Percentiles rank a stretch among this genome's conserved stretches.
phyloP scores from a whole-genome alignment of 2,329 filamentous ascomycete species.

The Aspergillus sp. region DNA sequence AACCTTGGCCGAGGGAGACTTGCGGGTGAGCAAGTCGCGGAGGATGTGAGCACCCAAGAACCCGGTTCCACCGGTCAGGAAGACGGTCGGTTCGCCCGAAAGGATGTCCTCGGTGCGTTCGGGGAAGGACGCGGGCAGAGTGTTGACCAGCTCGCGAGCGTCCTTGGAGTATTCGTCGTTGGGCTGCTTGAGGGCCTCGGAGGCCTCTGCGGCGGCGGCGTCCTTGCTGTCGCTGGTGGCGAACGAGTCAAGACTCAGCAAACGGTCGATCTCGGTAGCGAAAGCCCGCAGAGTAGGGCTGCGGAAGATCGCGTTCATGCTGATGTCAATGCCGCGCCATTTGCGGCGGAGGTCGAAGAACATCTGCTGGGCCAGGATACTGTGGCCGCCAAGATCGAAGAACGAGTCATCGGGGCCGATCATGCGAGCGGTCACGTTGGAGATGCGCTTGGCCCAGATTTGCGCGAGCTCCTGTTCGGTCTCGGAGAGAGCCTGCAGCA shows the following conservation, averaged over 20 bases:
- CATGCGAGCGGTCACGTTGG: constrained; percentile 65
- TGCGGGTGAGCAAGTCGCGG: constrained; percentile 67
- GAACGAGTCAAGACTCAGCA: constrained; percentile 49
- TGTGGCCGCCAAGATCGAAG: constrained; percentile 79
- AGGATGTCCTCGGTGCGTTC: constrained; percentile 35
- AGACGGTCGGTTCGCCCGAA: constrained; percentile 56
- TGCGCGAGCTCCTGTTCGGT: constrained; percentile 68
- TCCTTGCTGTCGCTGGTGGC: constrained; percentile 40
- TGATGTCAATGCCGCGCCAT: constrained; percentile 63
- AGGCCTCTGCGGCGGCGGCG: constrained; percentile 43
- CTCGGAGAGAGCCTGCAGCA: constrained; percentile 47
- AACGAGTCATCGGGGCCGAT: constrained; percentile 65
- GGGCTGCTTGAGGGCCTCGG: constrained; percentile 31
- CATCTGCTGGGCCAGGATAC: constrained; percentile 77
- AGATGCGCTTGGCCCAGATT: constrained; percentile 72
- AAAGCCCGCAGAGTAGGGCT: constrained; percentile 63
- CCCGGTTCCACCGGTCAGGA: constrained; percentile 86
- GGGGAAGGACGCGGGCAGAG: constrained; percentile 49
- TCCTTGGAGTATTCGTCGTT: constrained; percentile 53
- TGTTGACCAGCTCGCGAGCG: constrained; percentile 46
- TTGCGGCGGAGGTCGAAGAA: constrained; percentile 67
- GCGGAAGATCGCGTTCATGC: constrained; percentile 69
- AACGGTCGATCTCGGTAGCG: constrained; percentile 54
- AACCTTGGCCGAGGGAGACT: constrained; percentile 57
- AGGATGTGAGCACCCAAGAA: constrained; percentile 84